Base-by-base conservation (phyloP, 257 asterid genomes). In the Lantana camara region DNA sequence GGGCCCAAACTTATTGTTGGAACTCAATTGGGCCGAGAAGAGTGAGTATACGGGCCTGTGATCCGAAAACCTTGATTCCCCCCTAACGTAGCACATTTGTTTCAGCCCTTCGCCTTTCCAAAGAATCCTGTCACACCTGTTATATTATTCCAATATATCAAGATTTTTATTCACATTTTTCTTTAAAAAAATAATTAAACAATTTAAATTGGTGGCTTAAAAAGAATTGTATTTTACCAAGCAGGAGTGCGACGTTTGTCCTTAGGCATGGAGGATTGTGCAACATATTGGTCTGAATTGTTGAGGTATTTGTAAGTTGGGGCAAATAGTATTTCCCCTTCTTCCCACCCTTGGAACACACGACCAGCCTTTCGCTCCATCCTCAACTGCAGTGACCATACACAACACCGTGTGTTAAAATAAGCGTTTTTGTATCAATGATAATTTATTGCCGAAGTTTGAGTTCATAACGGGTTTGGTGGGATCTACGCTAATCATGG, bases 91-190 rank as follows among this genome's bases (percentile, higher is more conserved):
- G 30, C 74, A 82, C 65, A 79, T 19, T 61, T 90, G 97, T 57
- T 82, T 82, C 4, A 90, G 72, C 49, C 95, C 97, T 58, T 82
- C 55, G 0, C 97, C 97, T 73, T 80, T 85, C 96, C 95, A 90
- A 41, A 90, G 30, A 51, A 90, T 90, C 52, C 96, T 80, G 83
- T 90, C 96, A 59, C 97, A 90, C 97, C 97, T 90, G 67, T 56
- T 27, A 71, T 90, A 64, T 56, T 27, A 71, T 35, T 35, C 7
- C 40, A 35, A 35, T 35, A 27, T 27, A 2, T 27, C 32, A 5
- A 27, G n/a, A 27, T 27, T 27, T 2, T 27, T 27, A 27, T n/a
- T 42, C 19, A n/a, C 7, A n/a, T 13, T 45, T 45, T 14, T 16
- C 48, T 7, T 2, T 2, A 30, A 30, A 30, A 35, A 35, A 35